phyloP scores from a whole-genome alignment of 495 filamentous ascomycete genomes.

The Aspergillus leporis region DNA sequence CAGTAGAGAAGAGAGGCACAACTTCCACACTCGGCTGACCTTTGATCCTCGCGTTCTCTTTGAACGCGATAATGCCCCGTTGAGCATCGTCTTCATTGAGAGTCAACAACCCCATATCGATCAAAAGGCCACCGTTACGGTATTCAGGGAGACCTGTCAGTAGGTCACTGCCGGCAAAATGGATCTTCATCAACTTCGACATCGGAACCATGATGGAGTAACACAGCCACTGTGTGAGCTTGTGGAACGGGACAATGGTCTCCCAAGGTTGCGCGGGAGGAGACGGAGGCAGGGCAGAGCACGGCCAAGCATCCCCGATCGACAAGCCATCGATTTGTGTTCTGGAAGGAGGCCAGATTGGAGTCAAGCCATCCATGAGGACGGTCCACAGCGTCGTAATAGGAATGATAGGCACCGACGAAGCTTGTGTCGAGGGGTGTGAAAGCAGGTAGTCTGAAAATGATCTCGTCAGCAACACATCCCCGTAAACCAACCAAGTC shows the following conservation, averaged over 20 bases:
- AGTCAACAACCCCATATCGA: conserved; percentile 63
- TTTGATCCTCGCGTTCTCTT: conserved; percentile 68
- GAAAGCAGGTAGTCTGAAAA: conserved; percentile 82
- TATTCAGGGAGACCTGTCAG: conserved; percentile 70
- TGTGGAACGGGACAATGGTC: conserved; percentile 85
- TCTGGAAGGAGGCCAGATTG: conserved; percentile 87
- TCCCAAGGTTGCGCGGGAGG: conserved; percentile 83
- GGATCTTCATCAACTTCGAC: conserved; percentile 60
- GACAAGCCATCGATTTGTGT: conserved; percentile 86
- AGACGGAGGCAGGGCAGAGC: conserved; percentile 72
- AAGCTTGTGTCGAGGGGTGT: conserved; percentile 83
- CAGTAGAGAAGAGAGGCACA: conserved; percentile 61
- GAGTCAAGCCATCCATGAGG: conserved; percentile 81
- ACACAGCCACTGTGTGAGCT: conserved; percentile 73
- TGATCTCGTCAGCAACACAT: conserved; percentile 9
- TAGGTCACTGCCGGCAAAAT: conserved; percentile 63
- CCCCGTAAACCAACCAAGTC: neutral
- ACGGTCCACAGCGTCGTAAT: conserved; percentile 91
- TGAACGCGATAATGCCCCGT: conserved; percentile 69
- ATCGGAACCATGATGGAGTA: conserved; percentile 74
- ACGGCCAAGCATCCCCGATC: conserved; percentile 94
- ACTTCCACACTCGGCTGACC: conserved; percentile 73
- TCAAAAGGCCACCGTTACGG: conserved; percentile 67
- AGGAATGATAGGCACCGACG: conserved; percentile 81
- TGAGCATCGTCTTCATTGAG: conserved; percentile 58